Percentiles rank a stretch among this genome's conserved stretches.
phyloP scores from a whole-genome alignment of 352 stramenopile genomes.

The Elongisporangium undulatum region DNA sequence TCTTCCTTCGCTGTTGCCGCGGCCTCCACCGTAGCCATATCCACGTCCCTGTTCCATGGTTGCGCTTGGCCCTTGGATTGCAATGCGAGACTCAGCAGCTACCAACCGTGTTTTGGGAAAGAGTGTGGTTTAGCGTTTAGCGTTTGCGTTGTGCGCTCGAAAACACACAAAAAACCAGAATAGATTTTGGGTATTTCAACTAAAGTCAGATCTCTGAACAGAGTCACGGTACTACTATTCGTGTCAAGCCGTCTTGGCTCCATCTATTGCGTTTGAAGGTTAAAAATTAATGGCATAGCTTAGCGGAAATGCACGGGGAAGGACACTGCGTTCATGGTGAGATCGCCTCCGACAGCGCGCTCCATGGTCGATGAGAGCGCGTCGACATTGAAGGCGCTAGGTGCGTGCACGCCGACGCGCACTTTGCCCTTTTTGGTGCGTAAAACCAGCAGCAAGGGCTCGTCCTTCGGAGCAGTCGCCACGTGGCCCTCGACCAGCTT shows the following conservation, averaged over 20 bases:
- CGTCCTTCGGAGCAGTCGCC: constrained; percentile 9
- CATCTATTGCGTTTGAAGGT: too few species aligned
- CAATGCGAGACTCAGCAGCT: not conserved
- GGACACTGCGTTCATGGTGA: constrained; percentile 31
- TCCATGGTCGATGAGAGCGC: constrained; percentile 66
- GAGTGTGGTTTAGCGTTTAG: not conserved
- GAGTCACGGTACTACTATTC: not conserved
- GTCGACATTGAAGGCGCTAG: constrained; percentile 37
- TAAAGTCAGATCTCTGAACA: not conserved
- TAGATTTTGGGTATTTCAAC: not conserved
- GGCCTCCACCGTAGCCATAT: not conserved
- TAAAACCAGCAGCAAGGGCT: constrained; percentile 54
- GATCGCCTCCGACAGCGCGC: constrained; percentile 61
- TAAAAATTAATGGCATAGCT: not conserved
- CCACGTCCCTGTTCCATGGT: not conserved
- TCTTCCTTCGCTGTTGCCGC: not conserved
- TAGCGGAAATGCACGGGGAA: constrained; percentile 36
- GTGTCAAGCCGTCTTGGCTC: not conserved
- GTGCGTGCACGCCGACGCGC: constrained; percentile 39
- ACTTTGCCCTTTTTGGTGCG: constrained; percentile 62
- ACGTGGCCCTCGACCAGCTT: constrained; percentile 34
- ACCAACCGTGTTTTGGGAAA: not conserved
- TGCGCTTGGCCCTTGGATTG: not conserved
- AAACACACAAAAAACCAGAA: not conserved
- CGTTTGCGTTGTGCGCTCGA: not conserved